Conservation (phyloP, 768 basidiomycete species). For the Hirschioporus abietinus region DNA sequence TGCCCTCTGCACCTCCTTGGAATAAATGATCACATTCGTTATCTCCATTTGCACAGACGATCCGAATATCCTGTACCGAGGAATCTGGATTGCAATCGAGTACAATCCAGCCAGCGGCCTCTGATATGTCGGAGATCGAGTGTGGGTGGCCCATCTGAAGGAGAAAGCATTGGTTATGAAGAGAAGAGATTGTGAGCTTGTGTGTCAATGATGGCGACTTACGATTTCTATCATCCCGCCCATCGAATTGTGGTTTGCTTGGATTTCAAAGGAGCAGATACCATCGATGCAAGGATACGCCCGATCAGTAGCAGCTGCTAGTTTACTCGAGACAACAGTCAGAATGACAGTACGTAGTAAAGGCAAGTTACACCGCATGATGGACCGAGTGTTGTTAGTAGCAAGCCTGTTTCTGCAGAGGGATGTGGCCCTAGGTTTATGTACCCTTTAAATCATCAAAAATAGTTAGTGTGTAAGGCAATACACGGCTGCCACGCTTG, state of each 20-base stretch:
- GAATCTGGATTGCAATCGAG: constrained; percentile 37
- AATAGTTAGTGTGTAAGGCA: neutral
- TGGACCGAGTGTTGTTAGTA: neutral
- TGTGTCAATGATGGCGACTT: constrained; percentile 11
- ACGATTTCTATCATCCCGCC: constrained; percentile 40
- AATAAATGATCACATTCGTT: constrained; percentile 37
- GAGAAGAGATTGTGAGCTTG: neutral
- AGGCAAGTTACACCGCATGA: neutral
- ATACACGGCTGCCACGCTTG: neutral
- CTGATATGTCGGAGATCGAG: constrained; percentile 33
- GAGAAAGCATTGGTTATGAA: neutral
- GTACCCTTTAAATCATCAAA: neutral
- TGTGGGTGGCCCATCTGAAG: constrained; percentile 6
- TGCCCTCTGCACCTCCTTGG: constrained; percentile 35
- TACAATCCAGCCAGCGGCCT: constrained; percentile 48
- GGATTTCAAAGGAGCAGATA: constrained; percentile 35
- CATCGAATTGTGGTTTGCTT: constrained; percentile 22
- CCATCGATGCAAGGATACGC: constrained; percentile 33
- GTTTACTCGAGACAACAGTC: neutral
- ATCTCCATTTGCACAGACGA: constrained; percentile 35
- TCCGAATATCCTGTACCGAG: constrained; percentile 40
- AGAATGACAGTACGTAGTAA: neutral
- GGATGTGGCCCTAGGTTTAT: neutral
- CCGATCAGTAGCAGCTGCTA: constrained; percentile 37
- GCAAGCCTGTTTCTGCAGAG: neutral